Conservation (phyloP, 768 basidiomycete species). For the Termitomyces heimii region DNA sequence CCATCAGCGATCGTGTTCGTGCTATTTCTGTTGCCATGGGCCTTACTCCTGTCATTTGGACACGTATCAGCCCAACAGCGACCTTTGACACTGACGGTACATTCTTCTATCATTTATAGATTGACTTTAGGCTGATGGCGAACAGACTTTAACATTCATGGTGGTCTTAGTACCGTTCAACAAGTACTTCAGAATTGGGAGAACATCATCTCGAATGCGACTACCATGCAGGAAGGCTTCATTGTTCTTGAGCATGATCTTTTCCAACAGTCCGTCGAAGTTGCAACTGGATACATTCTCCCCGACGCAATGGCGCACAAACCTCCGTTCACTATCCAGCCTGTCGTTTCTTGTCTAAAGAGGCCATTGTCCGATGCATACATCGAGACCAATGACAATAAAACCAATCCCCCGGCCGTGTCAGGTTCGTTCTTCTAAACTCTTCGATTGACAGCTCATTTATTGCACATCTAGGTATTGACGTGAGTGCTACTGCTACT, state of each 20-base stretch:
- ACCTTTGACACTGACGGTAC: slow-evolving; percentile 71
- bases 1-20: slow-evolving; percentile 72
- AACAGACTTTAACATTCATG: slow-evolving; percentile 75
- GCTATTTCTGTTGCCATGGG: slow-evolving; percentile 81
- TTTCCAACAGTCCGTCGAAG: slow-evolving; percentile 78
- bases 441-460: not conserved
- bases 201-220: slow-evolving; percentile 59
- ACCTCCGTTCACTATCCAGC: slow-evolving; percentile 61
- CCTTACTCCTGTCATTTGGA: slow-evolving; percentile 82
- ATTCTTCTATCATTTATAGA: slow-evolving; percentile 7
- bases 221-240: slow-evolving; percentile 64
- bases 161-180: slow-evolving; percentile 48
- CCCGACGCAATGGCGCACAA: slow-evolving; percentile 70
- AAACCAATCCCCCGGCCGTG: slow-evolving; percentile 45
- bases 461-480: slow-evolving; percentile 28
- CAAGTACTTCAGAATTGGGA: slow-evolving; percentile 71
- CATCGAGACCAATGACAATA: slow-evolving; percentile 77
- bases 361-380: slow-evolving; percentile 59
- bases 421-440: slow-evolving; percentile 43
- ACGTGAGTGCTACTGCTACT: slow-evolving; percentile 25
- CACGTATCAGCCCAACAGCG: slow-evolving; percentile 48
- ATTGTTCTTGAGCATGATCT: slow-evolving; percentile 87
- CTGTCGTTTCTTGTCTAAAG: slow-evolving; percentile 66
- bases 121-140: slow-evolving; percentile 1
- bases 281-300: slow-evolving; percentile 83